Base-by-base conservation (phyloP, 2,329 filamentous ascomycete genomes). In the Metarhizium rileyi region DNA sequence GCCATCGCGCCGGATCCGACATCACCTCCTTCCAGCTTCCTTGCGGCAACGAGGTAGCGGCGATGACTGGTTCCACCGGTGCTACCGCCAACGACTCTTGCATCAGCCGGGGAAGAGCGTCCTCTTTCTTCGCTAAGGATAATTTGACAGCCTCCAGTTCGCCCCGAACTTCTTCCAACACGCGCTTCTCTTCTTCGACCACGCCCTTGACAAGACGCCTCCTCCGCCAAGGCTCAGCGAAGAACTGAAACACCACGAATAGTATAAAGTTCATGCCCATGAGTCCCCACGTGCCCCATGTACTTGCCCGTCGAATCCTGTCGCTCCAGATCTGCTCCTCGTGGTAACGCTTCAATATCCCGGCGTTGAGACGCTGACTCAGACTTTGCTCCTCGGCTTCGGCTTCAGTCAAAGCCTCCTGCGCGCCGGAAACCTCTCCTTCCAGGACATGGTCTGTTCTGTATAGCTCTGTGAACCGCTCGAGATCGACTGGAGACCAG, bases 271-370 rank as follows among this genome's bases (percentile, higher is more conserved):
- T 98, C 61, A 97, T 80, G 23, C 91, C 91, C 93, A 98, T 98
- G 53, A 98, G 72, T 0, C 91, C 93, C 83, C 94, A 97, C 0
- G 93, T 98, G 33, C 94, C 91, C 93, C 93, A 98, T 0, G 93
- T 98, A 65, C 87, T 93, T 75, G 95, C 95, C 56, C 93, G 78
- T 33, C 93, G 78, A 63, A 98, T 98, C 59, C 95, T 91, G 66
- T 98, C 93, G 63, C 88, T 95, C 93, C 93, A 98, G 50, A 98
- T 94, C 71, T 98, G 93, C 72, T 98, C 93, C 70, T 98, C 93
- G 66, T 98, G 93, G 68, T 98, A 98, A 53, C 94, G 81, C 53
- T 86, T 86, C 47, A 96, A 73, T 59, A 97, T 96, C 46, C 84
- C 83, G 53, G 85, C 83, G 63, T 86, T 91, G 48, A 98, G 72